These are phyloP conservation scores for Odonthalia washingtoniensis DNA, from an alignment of 31 red algal genomes.

Conservation along the genomic window DNA sequence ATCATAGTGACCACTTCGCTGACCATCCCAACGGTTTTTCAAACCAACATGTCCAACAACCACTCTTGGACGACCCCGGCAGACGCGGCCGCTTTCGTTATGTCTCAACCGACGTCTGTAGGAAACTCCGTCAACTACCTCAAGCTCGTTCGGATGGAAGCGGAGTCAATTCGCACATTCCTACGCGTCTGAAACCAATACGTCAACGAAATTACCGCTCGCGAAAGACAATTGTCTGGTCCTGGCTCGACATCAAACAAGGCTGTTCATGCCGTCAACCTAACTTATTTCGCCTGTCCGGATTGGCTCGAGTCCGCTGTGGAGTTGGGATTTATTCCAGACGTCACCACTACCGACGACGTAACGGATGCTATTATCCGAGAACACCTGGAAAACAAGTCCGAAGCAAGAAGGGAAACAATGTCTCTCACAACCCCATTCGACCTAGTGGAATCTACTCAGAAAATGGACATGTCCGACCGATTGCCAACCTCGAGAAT, in stretches of 20 bases:
- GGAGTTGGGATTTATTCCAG: neutral
- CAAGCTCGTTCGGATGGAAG: no score
- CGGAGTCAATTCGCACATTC: no score
- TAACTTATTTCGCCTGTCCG: slow-evolving; percentile 4
- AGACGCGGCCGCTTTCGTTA: no score
- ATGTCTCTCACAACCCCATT: neutral
- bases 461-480: neutral
- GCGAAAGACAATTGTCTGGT: neutral
- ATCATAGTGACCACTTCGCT: no score
- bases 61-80: no score
- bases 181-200: slow-evolving; percentile 37
- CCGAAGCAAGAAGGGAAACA: neutral
- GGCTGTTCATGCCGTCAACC: slow-evolving; percentile 22
- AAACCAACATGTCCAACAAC: no score
- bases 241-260: neutral
- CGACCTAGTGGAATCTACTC: neutral
- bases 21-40: no score
- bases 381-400: neutral
- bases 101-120: no score
- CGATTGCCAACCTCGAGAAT: neutral
- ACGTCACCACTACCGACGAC: neutral
- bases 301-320: slow-evolving; percentile 20
- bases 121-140: no score
- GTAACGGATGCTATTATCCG: neutral
- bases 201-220: slow-evolving; percentile 26